These are phyloP conservation scores for Colletotrichum australisinense DNA, from an alignment of 2,329 filamentous ascomycete species.

Conservation along the genomic window DNA sequence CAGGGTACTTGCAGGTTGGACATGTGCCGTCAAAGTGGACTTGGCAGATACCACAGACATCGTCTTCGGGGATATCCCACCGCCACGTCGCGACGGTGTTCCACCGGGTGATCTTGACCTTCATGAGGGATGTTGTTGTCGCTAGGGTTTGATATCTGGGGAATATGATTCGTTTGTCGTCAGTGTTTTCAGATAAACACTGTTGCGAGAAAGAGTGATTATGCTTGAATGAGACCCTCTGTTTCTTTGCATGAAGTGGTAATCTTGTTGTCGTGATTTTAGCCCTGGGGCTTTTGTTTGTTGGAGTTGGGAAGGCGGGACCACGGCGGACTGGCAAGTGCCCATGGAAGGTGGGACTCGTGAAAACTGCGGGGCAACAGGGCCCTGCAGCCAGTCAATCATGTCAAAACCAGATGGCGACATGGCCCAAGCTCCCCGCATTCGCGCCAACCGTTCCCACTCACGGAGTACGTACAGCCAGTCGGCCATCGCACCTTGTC, in stretches of 20 bases:
- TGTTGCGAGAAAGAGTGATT: background rate
- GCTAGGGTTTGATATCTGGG: background rate
- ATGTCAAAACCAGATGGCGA: constrained; percentile 26
- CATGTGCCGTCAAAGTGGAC: constrained; percentile 98
- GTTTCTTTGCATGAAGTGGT: background rate
- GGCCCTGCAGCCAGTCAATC: constrained; percentile 19
- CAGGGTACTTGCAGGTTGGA: constrained; percentile 97
- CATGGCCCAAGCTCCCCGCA: constrained; percentile 42
- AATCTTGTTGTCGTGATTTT: constrained; percentile 15
- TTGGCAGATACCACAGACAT: constrained; percentile 98
- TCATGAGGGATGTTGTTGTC: constrained; percentile 69
- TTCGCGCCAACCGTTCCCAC: constrained; percentile 20
- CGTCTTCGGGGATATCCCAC: constrained; percentile 97
- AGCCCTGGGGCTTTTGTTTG: constrained; percentile 12
- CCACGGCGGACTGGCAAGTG: background rate
- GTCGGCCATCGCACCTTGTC: background rate
- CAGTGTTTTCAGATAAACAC: background rate
- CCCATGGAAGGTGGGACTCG: too few species aligned
- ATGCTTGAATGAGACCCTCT: background rate
- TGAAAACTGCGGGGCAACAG: constrained; percentile 7
- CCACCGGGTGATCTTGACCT: constrained; percentile 94
- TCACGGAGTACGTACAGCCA: background rate
- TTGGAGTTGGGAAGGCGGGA: constrained; percentile 22
- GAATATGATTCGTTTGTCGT: background rate
- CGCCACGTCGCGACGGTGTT: constrained; percentile 95